Evolutionary conservation across 208 protist species (phyloP), one percentile per base, ranked within the genome.

Genomic region (Wallacemonas sp.): DNA sequence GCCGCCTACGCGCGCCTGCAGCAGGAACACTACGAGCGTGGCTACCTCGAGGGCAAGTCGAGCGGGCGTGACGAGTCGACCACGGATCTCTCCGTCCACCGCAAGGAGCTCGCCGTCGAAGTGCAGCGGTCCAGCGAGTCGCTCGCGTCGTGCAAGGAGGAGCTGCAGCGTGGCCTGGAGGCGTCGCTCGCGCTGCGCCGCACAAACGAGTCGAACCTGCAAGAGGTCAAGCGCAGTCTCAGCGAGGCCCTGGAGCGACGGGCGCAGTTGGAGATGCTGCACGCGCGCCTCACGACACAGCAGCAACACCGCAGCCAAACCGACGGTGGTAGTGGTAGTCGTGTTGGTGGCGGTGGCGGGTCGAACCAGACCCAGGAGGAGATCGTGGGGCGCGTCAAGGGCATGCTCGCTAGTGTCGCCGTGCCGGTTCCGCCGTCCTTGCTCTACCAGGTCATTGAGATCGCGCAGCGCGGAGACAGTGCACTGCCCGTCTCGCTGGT

Each of bases 21-120:
- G 17, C 81, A 92, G 57, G 84, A 90, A 38, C 70, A 85, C 49
- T 90, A 85, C 33, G 17, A 60, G 39, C 74, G 79, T 19, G 89
- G 89, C 17, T 72, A 72, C 49, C 63, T 58, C 29, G 78, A 88
- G 23, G 89, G 89, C 27, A 74, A 68, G 55, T 72, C 54, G 38
- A 72, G 76, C 56, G 89, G 85, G 6, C 70, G 65, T 21, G 62
- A 67, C 17, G 77, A 78, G 12, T 80, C 79, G 4, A 65, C 61
- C 17, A 71, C 68, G 21, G 76, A 87, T 39, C 68, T 83, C 1
- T 52, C 54, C n/a, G 67, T 75, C 1, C 87, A 81, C 30, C 68
- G 77, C 33, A 64, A 82, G 11, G 80, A 90, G 61, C 81, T 90
- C 23, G 61, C 47, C 8, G 62, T 93, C 24, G 84, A 84, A 6